phyloP scores from a whole-genome alignment of 768 basidiomycete genomes.

The Epithele typhae region DNA sequence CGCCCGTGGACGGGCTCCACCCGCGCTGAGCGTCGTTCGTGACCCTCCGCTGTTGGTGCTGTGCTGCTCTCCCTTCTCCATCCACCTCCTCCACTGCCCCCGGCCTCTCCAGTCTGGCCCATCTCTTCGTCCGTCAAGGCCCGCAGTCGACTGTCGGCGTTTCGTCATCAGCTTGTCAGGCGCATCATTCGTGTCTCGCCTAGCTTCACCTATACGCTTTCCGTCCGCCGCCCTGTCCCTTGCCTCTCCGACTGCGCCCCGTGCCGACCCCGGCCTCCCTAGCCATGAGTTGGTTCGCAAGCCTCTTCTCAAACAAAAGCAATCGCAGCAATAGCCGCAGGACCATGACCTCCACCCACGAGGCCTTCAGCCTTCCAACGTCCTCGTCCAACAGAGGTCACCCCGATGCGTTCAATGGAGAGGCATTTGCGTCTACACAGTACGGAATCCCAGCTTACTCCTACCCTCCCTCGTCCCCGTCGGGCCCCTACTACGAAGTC shows the following conservation, averaged over 20 bases:
- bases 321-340: conserved; percentile 43
- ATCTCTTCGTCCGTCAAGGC: too few species aligned
- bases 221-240: conserved; percentile 17
- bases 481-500: conserved; percentile 53
- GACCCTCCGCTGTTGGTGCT: too few species aligned
- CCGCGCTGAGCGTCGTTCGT: too few species aligned
- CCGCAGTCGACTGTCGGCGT: too few species aligned
- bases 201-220: conserved; percentile 12
- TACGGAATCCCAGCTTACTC: conserved; percentile 58
- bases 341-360: conserved; percentile 73
- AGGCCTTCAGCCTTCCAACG: conserved; percentile 84
- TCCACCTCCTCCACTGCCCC: too few species aligned
- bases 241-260: conserved; percentile 8
- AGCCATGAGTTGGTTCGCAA: conserved; percentile 69
- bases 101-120: too few species aligned
- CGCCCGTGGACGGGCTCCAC: too few species aligned
- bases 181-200: too few species aligned
- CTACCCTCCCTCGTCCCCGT: conserved; percentile 67
- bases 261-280: background rate
- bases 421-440: conserved; percentile 47
- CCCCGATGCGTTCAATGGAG: conserved; percentile 57
- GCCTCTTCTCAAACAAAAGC: conserved; percentile 52
- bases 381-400: conserved; percentile 59
- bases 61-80: too few species aligned
- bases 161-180: too few species aligned